Evolutionary conservation across 2,329 filamentous ascomycete genomes (phyloP).

Genomic region (Apiospora hydei): DNA sequence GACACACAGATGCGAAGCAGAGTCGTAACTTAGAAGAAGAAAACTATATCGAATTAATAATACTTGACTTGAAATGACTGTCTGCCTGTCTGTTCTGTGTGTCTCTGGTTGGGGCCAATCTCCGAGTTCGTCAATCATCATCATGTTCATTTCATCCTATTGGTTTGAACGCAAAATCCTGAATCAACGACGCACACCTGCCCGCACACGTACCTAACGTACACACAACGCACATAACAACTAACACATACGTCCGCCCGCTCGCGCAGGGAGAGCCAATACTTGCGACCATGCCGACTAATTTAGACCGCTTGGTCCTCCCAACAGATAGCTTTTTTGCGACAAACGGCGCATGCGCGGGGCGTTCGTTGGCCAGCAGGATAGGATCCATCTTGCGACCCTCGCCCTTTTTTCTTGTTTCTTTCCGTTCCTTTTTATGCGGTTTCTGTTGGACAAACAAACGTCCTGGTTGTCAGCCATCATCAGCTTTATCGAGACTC

Average conservation of each 20-base stretch:
- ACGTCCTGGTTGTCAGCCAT: not conserved
- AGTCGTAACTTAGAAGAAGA: not conserved
- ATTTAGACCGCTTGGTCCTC: not conserved
- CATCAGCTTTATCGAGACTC: not conserved
- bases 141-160: too few relatives aligned
- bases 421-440: not conserved
- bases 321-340: not conserved
- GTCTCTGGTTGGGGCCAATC: not conserved
- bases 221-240: constrained; percentile 14
- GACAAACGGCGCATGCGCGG: constrained; percentile 17
- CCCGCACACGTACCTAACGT: not conserved
- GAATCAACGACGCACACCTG: constrained; percentile 14
- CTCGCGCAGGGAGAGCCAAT: not conserved
- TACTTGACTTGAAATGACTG: not conserved
- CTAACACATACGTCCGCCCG: not conserved
- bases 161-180: constrained; percentile 15
- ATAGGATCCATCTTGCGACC: not conserved
- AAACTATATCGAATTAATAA: not conserved
- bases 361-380: constrained; percentile 6
- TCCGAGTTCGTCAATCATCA: not conserved
- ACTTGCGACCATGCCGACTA: constrained; percentile 6
- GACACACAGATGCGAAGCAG: constrained; percentile 3
- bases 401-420: constrained; percentile 4
- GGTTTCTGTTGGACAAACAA: not conserved
- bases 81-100: not conserved